Percentiles rank a stretch among this genome's conserved stretches.
These are phyloP conservation scores for Strobilomyces echinocephalus DNA, from an alignment of 768 basidiomycete genomes.

Conservation along the genomic window DNA sequence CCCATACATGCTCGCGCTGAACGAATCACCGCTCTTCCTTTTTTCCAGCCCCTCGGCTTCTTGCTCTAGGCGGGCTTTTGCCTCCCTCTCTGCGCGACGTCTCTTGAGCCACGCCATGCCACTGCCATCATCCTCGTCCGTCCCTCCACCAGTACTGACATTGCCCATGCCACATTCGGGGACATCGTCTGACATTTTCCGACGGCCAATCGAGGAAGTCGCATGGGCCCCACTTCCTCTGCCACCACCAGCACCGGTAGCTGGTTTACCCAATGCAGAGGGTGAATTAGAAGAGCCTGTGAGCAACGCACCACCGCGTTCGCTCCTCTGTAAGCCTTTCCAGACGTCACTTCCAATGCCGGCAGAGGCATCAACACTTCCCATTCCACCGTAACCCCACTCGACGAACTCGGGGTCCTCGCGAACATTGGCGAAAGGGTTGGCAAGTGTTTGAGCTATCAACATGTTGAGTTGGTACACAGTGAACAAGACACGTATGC, in stretches of 20 bases:
- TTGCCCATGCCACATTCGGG: slow-evolving; percentile 29
- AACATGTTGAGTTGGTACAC: neutral
- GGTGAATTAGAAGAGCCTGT: slow-evolving; percentile 7
- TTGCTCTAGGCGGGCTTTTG: slow-evolving; percentile 26
- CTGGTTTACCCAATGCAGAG: slow-evolving; percentile 12
- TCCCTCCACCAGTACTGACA: slow-evolving; percentile 15
- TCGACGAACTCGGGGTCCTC: slow-evolving; percentile 82
- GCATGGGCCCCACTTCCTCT: slow-evolving; percentile 11
- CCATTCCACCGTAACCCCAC: slow-evolving; percentile 90
- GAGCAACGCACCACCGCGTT: slow-evolving; percentile 24
- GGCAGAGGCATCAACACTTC: slow-evolving; percentile 38
- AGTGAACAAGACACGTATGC: neutral
- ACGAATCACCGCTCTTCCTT: slow-evolving; percentile 20
- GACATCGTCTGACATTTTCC: slow-evolving; percentile 14
- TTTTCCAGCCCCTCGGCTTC: slow-evolving; percentile 20
- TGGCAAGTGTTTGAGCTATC: slow-evolving; percentile 34
- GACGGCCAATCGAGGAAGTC: slow-evolving; percentile 10
- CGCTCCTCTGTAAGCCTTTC: slow-evolving; percentile 24
- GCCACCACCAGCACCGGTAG: slow-evolving; percentile 22
- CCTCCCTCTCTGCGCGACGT: slow-evolving; percentile 56
- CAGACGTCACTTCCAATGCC: slow-evolving; percentile 28
- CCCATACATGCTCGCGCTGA: slow-evolving; percentile 19
- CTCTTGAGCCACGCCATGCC: slow-evolving; percentile 81
- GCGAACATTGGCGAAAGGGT: slow-evolving; percentile 60
- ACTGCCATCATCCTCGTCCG: slow-evolving; percentile 74